Base-by-base conservation (phyloP, 257 asterid species). In the Ocimum tenuiflorum region DNA sequence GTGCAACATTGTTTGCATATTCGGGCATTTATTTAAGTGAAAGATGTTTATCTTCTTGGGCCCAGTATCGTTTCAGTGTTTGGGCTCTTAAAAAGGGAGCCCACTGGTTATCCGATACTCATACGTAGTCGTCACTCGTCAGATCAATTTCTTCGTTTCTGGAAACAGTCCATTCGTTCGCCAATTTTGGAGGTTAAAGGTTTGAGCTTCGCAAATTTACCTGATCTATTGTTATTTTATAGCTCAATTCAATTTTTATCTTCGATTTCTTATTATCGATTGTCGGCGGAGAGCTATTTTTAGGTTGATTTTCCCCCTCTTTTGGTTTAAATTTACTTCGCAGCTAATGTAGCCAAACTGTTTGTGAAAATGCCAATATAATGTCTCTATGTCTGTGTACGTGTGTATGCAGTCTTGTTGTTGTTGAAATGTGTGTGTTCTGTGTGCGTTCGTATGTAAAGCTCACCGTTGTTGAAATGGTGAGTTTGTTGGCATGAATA, bases 111-210 rank as follows among this genome's bases (percentile, higher is more conserved):
- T n/a, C n/a, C n/a, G n/a, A n/a, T n/a, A 5, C 3, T 2, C 0
- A 15, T 17, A 70, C 69, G 63, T 0, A 36, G 63, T n/a, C n/a
- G n/a, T n/a, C n/a, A n/a, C n/a, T 50, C 56, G 75, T 41, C 4
- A 23, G 1, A 7, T 33, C 59, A 19, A 13, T 12, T 52, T 17
- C 41, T 50, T 43, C 33, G 6, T 18, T 52, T 17, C 31, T 11
- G 20, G 18, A 17, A 10, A 15, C 49, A 47, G 23, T 42, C 35
- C 48, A 6, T n/a, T 20, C 8, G 39, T 29, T 27, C 31, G 31
- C 31, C 2, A 24, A 49, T 49, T 72, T 39, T 39, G 53, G 31
- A 23, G 58, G 39, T 73, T 29, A 46, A 19, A 42, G 78, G 73
- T 66, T 51, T 11, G 45, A 11, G 7, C 23, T 48, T 29, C 7